Percentiles rank a stretch among this genome's conserved stretches.
Evolutionary conservation across 495 filamentous ascomycete genomes (phyloP).

Genomic region (Pseudoneurospora amorphoporcata): DNA sequence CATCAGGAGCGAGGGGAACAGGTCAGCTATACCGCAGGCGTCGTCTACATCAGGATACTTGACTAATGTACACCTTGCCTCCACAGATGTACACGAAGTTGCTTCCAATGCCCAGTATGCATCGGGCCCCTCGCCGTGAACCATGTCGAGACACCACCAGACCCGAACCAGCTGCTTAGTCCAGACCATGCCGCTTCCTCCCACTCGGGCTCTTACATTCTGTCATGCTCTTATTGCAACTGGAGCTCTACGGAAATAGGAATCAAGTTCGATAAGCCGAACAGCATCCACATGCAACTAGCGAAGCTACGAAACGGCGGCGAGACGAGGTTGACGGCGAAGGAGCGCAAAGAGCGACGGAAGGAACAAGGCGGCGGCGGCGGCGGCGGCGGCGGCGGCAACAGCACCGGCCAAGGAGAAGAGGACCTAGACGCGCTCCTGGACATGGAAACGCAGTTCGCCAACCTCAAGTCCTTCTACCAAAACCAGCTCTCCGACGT

Average conservation of each 20-base stretch:
- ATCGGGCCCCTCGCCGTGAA: conserved; percentile 68
- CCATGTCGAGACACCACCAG: conserved; percentile 45
- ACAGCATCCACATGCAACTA: conserved; percentile 75
- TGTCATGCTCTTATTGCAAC: conserved; percentile 79
- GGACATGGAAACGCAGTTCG: conserved; percentile 39
- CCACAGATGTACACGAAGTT: conserved; percentile 82
- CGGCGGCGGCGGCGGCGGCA: conserved; percentile 6
- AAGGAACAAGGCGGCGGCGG: conserved; percentile 23
- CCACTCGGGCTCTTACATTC: conserved; percentile 56
- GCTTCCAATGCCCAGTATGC: conserved; percentile 88
- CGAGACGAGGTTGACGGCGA: conserved; percentile 23
- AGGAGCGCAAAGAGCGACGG: conserved; percentile 35
- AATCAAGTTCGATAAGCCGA: conserved; percentile 79
- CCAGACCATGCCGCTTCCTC: conserved; percentile 22
- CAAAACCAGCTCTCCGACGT: conserved; percentile 54
- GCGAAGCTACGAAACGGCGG: conserved; percentile 48
- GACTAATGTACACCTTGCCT: not conserved
- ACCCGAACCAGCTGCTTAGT: conserved; percentile 29
- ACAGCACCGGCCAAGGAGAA: not conserved
- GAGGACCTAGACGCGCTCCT: conserved; percentile 10
- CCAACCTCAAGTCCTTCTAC: conserved; percentile 60
- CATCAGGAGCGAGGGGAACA: conserved; percentile 83
- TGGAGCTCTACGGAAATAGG: conserved; percentile 88
- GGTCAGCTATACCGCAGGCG: conserved; percentile 44
- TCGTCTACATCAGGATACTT: not conserved